A percentile compares a stretch with the other conserved stretches of the same genome.
Conservation (phyloP, 768 basidiomycete species). For the Termitomyces sp. region DNA sequence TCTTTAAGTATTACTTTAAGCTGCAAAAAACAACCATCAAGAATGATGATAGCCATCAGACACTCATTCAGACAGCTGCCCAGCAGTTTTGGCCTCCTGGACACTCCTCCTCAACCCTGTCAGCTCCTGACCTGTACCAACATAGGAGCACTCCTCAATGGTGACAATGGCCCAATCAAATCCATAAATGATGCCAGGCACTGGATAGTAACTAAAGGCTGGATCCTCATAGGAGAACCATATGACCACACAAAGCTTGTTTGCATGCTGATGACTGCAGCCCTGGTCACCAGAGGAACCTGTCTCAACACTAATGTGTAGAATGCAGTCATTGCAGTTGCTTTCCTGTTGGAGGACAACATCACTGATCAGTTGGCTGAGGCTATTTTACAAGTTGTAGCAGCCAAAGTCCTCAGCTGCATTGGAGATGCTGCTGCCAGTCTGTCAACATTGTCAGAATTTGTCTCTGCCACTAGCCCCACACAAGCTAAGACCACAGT, state of each 20-base stretch:
- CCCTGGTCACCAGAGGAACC: not conserved
- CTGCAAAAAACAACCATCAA: no score
- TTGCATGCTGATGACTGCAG: no score
- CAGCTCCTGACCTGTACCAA: not conserved
- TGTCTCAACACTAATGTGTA: not conserved
- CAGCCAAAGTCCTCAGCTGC: not conserved
- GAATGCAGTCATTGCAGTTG: not conserved
- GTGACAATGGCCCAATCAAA: not conserved
- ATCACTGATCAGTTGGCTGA: not conserved
- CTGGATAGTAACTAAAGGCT: not conserved
- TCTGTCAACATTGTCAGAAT: not conserved
- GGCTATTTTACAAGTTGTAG: not conserved
- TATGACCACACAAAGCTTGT: not conserved
- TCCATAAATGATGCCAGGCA: not conserved
- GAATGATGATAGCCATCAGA: not conserved
- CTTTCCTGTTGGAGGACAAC: not conserved
- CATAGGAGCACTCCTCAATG: not conserved
- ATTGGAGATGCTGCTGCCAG: not conserved
- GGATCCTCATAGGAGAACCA: not conserved
- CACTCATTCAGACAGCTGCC: not conserved
- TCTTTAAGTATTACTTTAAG: not conserved
- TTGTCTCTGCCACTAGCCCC: not conserved
- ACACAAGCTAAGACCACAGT: not conserved
- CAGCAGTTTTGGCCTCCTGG: not conserved
- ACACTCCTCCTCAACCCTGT: not conserved